Evolutionary conservation across 306 rosid genomes (phyloP).

Genomic region (Cercis canadensis): DNA sequence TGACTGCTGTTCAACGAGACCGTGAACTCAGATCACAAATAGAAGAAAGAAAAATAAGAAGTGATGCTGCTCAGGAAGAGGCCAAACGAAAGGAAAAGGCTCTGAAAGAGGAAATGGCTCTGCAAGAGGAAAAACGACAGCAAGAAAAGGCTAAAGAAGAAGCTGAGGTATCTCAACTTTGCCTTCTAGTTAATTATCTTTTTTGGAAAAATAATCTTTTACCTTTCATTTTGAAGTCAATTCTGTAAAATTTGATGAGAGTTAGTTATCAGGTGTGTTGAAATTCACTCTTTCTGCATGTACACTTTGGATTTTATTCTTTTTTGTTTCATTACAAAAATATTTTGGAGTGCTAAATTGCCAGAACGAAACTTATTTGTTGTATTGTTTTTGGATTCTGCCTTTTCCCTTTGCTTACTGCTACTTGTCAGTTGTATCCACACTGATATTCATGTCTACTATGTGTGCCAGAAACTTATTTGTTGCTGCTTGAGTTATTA

Average conservation of each 20-base stretch:
- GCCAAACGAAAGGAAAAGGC: constrained; percentile 84
- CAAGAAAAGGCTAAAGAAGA: constrained; percentile 88
- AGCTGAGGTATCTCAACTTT: constrained; percentile 64
- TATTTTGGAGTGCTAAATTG: constrained; percentile 23
- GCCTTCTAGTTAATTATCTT: constrained; percentile 26
- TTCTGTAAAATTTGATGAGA: constrained; percentile 15
- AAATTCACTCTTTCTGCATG: constrained; percentile 1
- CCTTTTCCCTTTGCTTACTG: constrained; percentile 1
- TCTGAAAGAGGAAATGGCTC: constrained; percentile 1
- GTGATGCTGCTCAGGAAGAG: constrained; percentile 89
- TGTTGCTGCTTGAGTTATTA: constrained; percentile 28
- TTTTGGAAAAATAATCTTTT: constrained; percentile 16
- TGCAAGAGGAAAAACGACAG: constrained; percentile 73
- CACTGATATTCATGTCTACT: constrained; percentile 12
- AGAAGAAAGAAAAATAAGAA: constrained; percentile 89
- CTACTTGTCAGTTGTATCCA: background rate
- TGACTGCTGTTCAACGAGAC: constrained; percentile 81
- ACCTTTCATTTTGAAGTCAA: constrained; percentile 22
- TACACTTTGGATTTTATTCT: constrained; percentile 12
- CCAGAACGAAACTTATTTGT: background rate
- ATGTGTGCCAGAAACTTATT: constrained; percentile 16
- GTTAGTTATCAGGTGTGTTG: constrained; percentile 29
- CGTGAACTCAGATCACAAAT: constrained; percentile 86
- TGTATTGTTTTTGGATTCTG: constrained; percentile 19
- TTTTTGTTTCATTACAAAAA: constrained; percentile 6